Base-by-base conservation (phyloP, 2,329 filamentous ascomycete species). In the Aspergillus sp. region DNA sequence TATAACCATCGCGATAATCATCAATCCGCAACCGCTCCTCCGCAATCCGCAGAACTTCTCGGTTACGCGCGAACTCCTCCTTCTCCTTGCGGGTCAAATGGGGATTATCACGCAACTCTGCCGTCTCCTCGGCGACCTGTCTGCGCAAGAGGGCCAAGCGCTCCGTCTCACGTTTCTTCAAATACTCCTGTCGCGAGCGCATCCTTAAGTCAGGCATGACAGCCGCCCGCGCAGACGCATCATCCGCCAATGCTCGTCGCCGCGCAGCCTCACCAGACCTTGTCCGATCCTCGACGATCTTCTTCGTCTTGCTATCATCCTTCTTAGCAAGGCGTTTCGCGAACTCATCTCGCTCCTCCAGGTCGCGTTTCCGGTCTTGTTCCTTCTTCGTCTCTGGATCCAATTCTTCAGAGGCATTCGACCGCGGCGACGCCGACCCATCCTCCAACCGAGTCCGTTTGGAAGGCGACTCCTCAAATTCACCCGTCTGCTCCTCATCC, bases 81-180 rank as follows among this genome's bases (percentile, higher is more conserved):
- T 89, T 92, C 75, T 99, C 95, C 61, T 83, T 84, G 61, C 90
- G 86, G 0, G 90, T 91, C 15, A 99, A 76, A 49, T 84, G 83
- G 1, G 88, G 88, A 49, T 93, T 92, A 44, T 90, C 90, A 50
- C 87, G 84, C 56, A 96, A 76, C 73, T 97, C 93, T 21, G 89
- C 87, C 1, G 88, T 88, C 74, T 99, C 95, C 68, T 98, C 94
- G 0, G 87, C 87, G 2, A 99, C 95, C 71, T 98, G 94, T 70
- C 90, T 91, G 32, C 93, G 86, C 53, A 99, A 78, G n/a, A 99
- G 79, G 0, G 91, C 91, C 15, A 99, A 78, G 62, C 91, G 87
- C 75, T 98, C 92, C 0, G 89, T 82, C 73, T 97, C 93, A 64
- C 95, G 86, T 81, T 99, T 98, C 76, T 92, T 92, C 30, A 99